Evolutionary conservation across 805 yeast species (phyloP), one percentile per base, ranked within the genome.

Genomic region (Lachancea sp.): DNA sequence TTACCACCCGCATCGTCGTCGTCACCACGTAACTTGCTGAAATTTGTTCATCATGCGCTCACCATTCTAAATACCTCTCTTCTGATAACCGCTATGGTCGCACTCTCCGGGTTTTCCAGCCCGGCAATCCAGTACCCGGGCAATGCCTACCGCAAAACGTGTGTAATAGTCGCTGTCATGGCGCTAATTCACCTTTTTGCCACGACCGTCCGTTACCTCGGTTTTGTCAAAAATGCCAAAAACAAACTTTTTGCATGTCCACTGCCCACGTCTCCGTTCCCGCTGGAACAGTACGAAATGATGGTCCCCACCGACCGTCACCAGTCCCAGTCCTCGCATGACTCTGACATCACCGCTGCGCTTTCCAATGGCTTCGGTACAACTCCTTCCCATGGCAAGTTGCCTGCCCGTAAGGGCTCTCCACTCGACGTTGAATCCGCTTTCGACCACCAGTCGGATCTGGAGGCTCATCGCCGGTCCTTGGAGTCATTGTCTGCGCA

Each of bases 101-200:
- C 72, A 15, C 74, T 79, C 51, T 70, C 75, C 37, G 62, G 80
- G 8, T 86, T 80, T 54, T 72, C 76, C 29, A 58, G 67, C 4
- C 67, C 80, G 13, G 80, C 30, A 9, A 18, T 78, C 18, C 82
- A 84, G 51, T 90, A 86, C 58, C 95, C 95, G 1, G 69, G 72
- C 29, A 85, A 85, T 56, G 80, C 83, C 1, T 88, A 88, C 61
- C 64, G 75, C 11, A 74, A 71, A 52, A 77, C 84, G 77, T 72
- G 83, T 18, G 65, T 74, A 55, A 72, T 83, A 8, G 61, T 87
- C 43, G 61, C 81, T 8, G 56, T 80, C 36, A 59, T 77, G 8
- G 60, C 78, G 2, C 42, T 71, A 2, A 61, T 67, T 2, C 95
- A 85, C 48, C 75, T 72, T 54, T 45, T 67, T 9, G 55, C 76